Evolutionary conservation across 495 filamentous ascomycete genomes (phyloP), one percentile per base, ranked within the genome.

Genomic region (Aspergillus heteromorphus): DNA sequence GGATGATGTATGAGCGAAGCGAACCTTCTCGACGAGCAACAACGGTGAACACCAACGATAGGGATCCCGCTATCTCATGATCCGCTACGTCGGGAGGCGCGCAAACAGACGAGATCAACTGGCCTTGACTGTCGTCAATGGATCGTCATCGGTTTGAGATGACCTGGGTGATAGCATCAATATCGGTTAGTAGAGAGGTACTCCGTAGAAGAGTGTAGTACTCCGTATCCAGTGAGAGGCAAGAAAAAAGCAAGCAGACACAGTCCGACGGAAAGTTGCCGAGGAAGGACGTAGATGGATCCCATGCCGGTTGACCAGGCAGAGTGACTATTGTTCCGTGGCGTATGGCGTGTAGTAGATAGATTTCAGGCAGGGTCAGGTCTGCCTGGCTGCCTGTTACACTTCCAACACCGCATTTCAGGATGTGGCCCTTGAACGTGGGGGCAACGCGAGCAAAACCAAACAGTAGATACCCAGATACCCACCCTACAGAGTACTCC

Each of bases 381-480:
- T n/a, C n/a, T n/a, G n/a, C n/a, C n/a, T n/a, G n/a, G n/a, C n/a
- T n/a, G n/a, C n/a, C n/a, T n/a, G n/a, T n/a, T n/a, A n/a, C n/a
- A n/a, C n/a, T n/a, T n/a, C n/a, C n/a, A n/a, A n/a, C n/a, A n/a
- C n/a, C n/a, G n/a, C n/a, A n/a, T n/a, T n/a, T n/a, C n/a, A n/a
- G n/a, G n/a, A n/a, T n/a, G n/a, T n/a, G n/a, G n/a, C n/a, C n/a
- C 40, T 14, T 52, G 23, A 51, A 50, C 55, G 55, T 57, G 49
- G 45, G 49, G 38, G 51, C 19, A 30, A 14, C 31, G 25, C 34
- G 25, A 10, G 16, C 23, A 45, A 51, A 45, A 41, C 10, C 27
- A 23, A 51, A 45, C 43, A 45, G 43, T n/a, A n/a, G n/a, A n/a
- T n/a, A n/a, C n/a, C n/a, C n/a, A n/a, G n/a, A n/a, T n/a, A n/a